These are phyloP conservation scores for Rhizopogon roseolus DNA, from an alignment of 768 basidiomycete species.

Conservation along the genomic window DNA sequence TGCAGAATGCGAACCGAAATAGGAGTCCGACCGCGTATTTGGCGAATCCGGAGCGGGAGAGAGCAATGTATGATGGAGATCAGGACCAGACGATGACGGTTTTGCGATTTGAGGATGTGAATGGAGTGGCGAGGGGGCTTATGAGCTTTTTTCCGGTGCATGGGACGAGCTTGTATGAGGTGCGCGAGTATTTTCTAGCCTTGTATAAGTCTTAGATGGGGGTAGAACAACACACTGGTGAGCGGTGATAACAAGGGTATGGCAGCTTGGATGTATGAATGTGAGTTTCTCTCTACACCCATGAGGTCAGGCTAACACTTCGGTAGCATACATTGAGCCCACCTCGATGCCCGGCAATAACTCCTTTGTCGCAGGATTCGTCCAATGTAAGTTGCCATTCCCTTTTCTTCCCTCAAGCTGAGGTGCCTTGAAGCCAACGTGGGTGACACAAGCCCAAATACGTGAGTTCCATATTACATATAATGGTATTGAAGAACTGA, in stretches of 20 bases:
- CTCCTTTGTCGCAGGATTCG: slow-evolving; percentile 70
- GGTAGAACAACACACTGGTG: slow-evolving; percentile 76
- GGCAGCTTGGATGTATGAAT: slow-evolving; percentile 77
- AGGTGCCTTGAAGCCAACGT: slow-evolving; percentile 55
- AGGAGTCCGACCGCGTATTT: slow-evolving; percentile 73
- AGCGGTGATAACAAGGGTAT: slow-evolving; percentile 84
- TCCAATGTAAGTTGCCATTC: slow-evolving; percentile 50
- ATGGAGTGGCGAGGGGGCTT: slow-evolving; percentile 58
- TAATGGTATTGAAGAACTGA: slow-evolving; percentile 1
- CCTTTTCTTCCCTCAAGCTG: slow-evolving; percentile 3
- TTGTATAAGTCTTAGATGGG: neutral
- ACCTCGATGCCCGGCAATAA: slow-evolving; percentile 60
- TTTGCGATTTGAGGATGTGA: slow-evolving; percentile 56
- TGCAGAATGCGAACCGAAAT: slow-evolving; percentile 67
- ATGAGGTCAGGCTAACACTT: neutral
- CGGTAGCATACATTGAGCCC: slow-evolving; percentile 58
- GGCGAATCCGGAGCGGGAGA: slow-evolving; percentile 68
- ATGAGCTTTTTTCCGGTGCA: slow-evolving; percentile 77
- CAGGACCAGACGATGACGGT: slow-evolving; percentile 74
- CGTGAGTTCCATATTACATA: slow-evolving; percentile 37
- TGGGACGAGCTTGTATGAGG: slow-evolving; percentile 76
- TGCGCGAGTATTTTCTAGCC: slow-evolving; percentile 15
- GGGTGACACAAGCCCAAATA: slow-evolving; percentile 77
- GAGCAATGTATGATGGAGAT: slow-evolving; percentile 61
- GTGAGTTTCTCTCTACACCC: slow-evolving; percentile 29